Evolutionary conservation across 805 yeast genomes (phyloP), one percentile per base, ranked within the genome.

Genomic region (Candida chauliodis): DNA sequence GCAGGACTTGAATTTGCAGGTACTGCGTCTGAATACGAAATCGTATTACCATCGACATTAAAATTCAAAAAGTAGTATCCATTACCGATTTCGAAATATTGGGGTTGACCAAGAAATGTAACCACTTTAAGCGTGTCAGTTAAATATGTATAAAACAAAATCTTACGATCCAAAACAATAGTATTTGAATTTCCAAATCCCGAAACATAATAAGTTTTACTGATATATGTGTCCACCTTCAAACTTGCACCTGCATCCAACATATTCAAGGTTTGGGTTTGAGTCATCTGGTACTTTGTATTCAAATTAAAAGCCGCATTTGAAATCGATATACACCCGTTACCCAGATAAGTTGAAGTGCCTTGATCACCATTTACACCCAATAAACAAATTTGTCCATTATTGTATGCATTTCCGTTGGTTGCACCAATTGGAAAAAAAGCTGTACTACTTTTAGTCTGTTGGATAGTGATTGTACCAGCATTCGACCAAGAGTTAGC

Each of bases 381-480:
- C 21, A 45, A 37, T 37, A 58, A 47, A 46, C 64, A 58, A 37
- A 58, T 57, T 15, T 50, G 47, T 32, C 64, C 64, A 19, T 45
- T 35, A 36, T 58, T 58, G 18, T 39, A 46, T 21, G 56, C 49
- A 5, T 46, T 42, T 13, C 35, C 27, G 7, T n/a, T 19, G 11
- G 23, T 31, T 26, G 19, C 22, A 31, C 35, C 35, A 22, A 31
- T 31, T 19, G 35, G 3, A 14, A 22, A 9, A 15, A 9, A 9
- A 14, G 14, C 5, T 3, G 35, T 9, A 5, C 14, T 4, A 4
- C 15, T 9, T 13, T 22, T 19, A 13, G 26, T 3, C 24, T 19
- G 35, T 22, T 31, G 27, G 4, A 31, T 9, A 9, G 35, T 31
- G 21, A 31, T 31, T 19, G 22, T 31, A 21, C 35, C 35, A 5